Base-by-base conservation (phyloP, 2,329 filamentous ascomycete genomes). In the Calonectria multiphialidica region DNA sequence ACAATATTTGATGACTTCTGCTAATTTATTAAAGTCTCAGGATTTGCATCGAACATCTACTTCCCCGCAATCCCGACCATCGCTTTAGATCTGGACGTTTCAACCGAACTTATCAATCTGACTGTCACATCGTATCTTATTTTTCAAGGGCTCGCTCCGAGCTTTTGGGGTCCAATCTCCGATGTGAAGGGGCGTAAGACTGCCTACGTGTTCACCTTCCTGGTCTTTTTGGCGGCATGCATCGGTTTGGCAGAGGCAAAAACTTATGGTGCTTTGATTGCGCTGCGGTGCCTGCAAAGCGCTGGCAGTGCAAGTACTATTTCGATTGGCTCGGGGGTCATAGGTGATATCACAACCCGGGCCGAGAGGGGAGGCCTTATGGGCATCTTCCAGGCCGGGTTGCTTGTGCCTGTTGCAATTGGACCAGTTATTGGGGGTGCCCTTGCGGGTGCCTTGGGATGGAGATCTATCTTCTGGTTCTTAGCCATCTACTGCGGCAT, bases 81-180 rank as follows among this genome's bases (percentile, higher is more conserved):
- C 10, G 84, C 87, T 7, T 73, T 78, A 2, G 86, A 88, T 42
- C 77, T 89, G 1, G 50, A 82, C 37, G 83, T 88, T n/a, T 82
- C 82, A 0, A 74, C 81, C 8, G 79, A 81, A 37, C 77, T 83
- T 10, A 83, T 87, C 71, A 87, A 86, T 64, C 79, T 88, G 49
- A 86, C 85, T 0, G 78, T 88, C 0, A 88, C 87, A 2, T 84
- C 85, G 0, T 88, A 88, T 59, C 81, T 88, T 70, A 86, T 91
- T 25, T 86, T 91, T 42, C 90, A 91, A 82, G 90, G 86, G 3
- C 74, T 91, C 0, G 86, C 89, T 0, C 90, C 90, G 0, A 85
- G 84, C 28, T 80, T 90, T 47, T 84, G 88, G 74, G 89, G 87
- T 0, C 85, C 86, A 16, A 79, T 90, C 10, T 87, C 87, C 0